Evolutionary conservation across 306 rosid species (phyloP), one percentile per base, ranked within the genome.

Genomic region (Cucumis melo): DNA sequence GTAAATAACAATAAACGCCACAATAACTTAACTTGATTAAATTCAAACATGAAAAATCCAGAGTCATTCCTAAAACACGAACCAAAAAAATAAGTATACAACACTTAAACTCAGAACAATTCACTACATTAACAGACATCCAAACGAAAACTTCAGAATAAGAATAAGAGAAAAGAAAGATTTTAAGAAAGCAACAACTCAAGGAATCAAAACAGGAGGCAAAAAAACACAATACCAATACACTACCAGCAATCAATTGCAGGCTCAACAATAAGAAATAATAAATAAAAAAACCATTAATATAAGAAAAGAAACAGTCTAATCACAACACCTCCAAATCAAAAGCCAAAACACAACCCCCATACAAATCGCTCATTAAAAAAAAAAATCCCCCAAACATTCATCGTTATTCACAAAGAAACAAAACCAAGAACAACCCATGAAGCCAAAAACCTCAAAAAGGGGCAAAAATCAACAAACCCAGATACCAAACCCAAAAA

Each of bases 371-470:
- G 0, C 73, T 39, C 53, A 66, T 17, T 2, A 63, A 63, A 63
- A 62, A 62, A 62, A 39, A 5, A 36, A 36, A 60, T 60, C 41
- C 41, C 58, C 42, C 44, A 72, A 72, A 14, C 44, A 72, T 50
- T 15, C 76, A 72, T 72, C 76, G 58, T 50, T 46, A 17, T 9
- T 24, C 42, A 24, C 58, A 24, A 16, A 50, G 76, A 23, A 70
- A 15, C 57, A 70, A 70, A 70, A 13, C 76, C 44, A 53, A 32
- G 5, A 13, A 10, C 39, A 15, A 71, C 56, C 76, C 76, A 48
- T 5, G 15, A 71, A 38, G 38, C 76, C 60, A 84, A 34, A 34
- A 85, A 70, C 79, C 80, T 51, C 1, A 55, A 51, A 67, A 7
- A 53, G 39, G 48, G 4, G 15, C 11, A 64, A 36, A 3, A 53